Evolutionary conservation across 306 rosid species (phyloP).

Genomic region (Corylus avellana): DNA sequence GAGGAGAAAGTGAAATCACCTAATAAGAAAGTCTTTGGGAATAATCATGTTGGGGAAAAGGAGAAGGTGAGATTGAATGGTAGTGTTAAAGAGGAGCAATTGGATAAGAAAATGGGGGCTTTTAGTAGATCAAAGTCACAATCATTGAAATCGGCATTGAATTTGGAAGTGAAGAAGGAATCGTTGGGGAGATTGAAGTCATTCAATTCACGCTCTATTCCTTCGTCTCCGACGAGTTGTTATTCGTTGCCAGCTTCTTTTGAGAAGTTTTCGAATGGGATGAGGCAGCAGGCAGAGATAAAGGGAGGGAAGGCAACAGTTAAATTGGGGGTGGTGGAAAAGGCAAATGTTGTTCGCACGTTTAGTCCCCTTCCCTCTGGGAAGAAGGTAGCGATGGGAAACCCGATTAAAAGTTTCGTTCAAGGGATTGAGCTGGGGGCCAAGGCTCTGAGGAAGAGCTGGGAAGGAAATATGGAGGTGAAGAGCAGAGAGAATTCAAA

Average conservation of each 20-base stretch:
- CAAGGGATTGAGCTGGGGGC: slow-evolving; percentile 91
- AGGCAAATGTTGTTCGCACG: slow-evolving; percentile 52
- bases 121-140: slow-evolving; percentile 55
- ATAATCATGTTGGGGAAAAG: slow-evolving; percentile 40
- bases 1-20: slow-evolving; percentile 49
- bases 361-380: slow-evolving; percentile 45
- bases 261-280: slow-evolving; percentile 79
- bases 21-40: slow-evolving; percentile 36
- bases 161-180: slow-evolving; percentile 65
- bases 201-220: slow-evolving; percentile 72
- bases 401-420: slow-evolving; percentile 61
- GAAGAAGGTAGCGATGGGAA: slow-evolving; percentile 53
- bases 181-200: slow-evolving; percentile 66
- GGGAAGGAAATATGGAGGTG: slow-evolving; percentile 94
- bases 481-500: slow-evolving; percentile 65
- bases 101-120: slow-evolving; percentile 50
- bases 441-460: slow-evolving; percentile 92
- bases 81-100: slow-evolving; percentile 53
- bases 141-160: slow-evolving; percentile 41
- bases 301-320: slow-evolving; percentile 47
- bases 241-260: slow-evolving; percentile 83
- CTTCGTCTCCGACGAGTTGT: slow-evolving; percentile 85
- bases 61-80: slow-evolving; percentile 48
- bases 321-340: slow-evolving; percentile 54
- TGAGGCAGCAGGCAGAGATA: slow-evolving; percentile 66